Base-by-base conservation (phyloP, 352 stramenopile genomes). In the Globisporangium lucens region DNA sequence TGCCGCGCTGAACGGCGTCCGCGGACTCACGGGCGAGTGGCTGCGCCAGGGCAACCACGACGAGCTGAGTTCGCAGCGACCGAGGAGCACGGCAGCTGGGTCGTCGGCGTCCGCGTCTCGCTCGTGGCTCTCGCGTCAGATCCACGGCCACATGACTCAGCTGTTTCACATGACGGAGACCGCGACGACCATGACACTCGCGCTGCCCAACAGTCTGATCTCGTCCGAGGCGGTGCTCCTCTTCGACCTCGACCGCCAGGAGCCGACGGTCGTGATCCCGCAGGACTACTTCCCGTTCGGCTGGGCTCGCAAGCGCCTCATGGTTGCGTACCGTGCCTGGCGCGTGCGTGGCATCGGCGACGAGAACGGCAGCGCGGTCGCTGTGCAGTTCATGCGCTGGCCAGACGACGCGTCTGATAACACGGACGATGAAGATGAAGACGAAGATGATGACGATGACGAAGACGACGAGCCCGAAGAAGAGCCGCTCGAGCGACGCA, bases 351-450 rank as follows among this genome's bases (percentile, higher is more conserved):
- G 73, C 46, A 78, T 88, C 33, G 72, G 63, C 36, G 79, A 85
- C 65, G 69, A 75, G 64, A 83, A 80, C 66, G 76, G 76, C 43
- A 86, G 79, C 29, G 74, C 75, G 0, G 70, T 89, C 10, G 79
- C 75, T 0, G 75, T 89, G 41, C 76, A 89, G 47, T 82, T 82
- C 57, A 91, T 91, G 83, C 76, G 80, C 63, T 91, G 83, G 83
- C 81, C 83, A 4, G 74, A 81, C n/a, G 67, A 67, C 17, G 12
- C 22, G 22, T 51, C 36, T 3, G 63, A 60, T 9, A 63, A 9
- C 55, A 65, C 15, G 6, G 52, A 52, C 15, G 62, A 53, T 4
- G 15, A 24, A 51, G 56, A 56, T 29, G 60, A 70, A 56, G 53
- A 53, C 24, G 68, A 67, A 41, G 62, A 68, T 3, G 62, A 58